These are phyloP conservation scores for Capsella bursapastoris DNA, from an alignment of 345 rosid genomes.

Conservation along the genomic window DNA sequence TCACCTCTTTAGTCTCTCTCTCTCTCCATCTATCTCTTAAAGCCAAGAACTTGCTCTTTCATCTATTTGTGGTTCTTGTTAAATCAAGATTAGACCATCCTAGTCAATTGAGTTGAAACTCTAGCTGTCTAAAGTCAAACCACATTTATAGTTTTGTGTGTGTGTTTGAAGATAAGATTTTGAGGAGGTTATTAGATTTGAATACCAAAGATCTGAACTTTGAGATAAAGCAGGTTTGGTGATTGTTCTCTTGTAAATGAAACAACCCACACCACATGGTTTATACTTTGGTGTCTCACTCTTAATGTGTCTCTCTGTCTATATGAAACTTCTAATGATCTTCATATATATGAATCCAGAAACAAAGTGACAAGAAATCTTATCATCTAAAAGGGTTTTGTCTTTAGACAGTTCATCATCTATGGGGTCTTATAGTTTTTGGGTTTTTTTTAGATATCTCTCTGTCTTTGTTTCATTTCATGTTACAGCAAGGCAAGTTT, in stretches of 20 bases:
- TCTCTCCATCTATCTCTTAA: background rate
- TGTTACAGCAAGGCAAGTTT: constrained; percentile 36
- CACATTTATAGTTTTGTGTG: constrained; percentile 1
- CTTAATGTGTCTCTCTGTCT: constrained; percentile 34
- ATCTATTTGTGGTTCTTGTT: constrained; percentile 37
- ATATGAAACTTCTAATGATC: constrained; percentile 37
- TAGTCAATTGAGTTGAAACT: constrained; percentile 30
- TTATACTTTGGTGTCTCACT: background rate
- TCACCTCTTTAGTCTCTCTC: constrained; percentile 29
- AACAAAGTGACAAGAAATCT: constrained; percentile 43
- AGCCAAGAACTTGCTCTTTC: constrained; percentile 28
- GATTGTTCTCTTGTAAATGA: constrained; percentile 11
- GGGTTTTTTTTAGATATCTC: background rate
- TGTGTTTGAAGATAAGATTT: constrained; percentile 7
- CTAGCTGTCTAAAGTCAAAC: constrained; percentile 36
- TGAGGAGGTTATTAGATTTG: background rate
- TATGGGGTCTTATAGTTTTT: constrained; percentile 31
- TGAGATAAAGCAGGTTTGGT: background rate
- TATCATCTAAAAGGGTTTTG: constrained; percentile 19
- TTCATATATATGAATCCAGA: constrained; percentile 25
- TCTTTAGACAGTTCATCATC: constrained; percentile 44
- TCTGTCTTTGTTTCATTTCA: constrained; percentile 18
- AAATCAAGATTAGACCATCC: constrained; percentile 37
- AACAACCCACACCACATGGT: constrained; percentile 11
- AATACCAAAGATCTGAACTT: background rate